These are phyloP conservation scores for Leccinum olivaceopallidum DNA, from an alignment of 768 basidiomycete genomes.

Conservation along the genomic window DNA sequence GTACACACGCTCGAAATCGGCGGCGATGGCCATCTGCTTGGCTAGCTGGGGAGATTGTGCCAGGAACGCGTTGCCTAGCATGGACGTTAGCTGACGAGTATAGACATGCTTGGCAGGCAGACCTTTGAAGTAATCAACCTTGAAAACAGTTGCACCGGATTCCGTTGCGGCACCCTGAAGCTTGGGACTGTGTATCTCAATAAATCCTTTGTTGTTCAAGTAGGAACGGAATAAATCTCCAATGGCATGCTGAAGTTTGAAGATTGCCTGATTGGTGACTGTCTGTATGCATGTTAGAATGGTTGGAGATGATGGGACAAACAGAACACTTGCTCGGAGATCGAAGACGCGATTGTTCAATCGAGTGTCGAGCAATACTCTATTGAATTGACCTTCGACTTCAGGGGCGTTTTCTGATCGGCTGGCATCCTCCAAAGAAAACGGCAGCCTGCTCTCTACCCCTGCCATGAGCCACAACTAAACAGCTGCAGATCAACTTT, in stretches of 20 bases:
- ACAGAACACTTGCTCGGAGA: conserved; percentile 64
- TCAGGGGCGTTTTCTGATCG: conserved; percentile 77
- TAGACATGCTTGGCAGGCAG: background rate
- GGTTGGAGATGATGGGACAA: background rate
- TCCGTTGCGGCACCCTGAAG: conserved; percentile 97
- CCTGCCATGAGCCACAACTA: conserved; percentile 84
- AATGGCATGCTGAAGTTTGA: conserved; percentile 88
- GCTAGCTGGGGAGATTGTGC: conserved; percentile 97
- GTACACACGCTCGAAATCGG: conserved; percentile 97
- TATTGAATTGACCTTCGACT: conserved; percentile 63
- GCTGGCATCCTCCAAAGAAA: conserved; percentile 90
- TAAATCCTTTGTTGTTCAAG: conserved; percentile 73
- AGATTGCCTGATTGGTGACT: conserved; percentile 93
- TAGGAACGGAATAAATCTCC: conserved; percentile 85
- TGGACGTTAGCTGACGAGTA: conserved; percentile 1
- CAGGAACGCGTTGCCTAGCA: conserved; percentile 82
- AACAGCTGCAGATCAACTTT: background rate
- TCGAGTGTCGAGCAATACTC: conserved; percentile 89
- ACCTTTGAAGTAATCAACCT: conserved; percentile 97
- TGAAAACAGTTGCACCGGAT: conserved; percentile 96
- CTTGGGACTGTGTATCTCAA: conserved; percentile 97
- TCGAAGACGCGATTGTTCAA: conserved; percentile 94
- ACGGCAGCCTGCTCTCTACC: conserved; percentile 79
- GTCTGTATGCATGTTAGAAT: conserved; percentile 53
- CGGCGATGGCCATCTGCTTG: conserved; percentile 99